These are phyloP conservation scores for Melaleuca quinquenervia DNA, from an alignment of 345 rosid genomes.

Conservation along the genomic window DNA sequence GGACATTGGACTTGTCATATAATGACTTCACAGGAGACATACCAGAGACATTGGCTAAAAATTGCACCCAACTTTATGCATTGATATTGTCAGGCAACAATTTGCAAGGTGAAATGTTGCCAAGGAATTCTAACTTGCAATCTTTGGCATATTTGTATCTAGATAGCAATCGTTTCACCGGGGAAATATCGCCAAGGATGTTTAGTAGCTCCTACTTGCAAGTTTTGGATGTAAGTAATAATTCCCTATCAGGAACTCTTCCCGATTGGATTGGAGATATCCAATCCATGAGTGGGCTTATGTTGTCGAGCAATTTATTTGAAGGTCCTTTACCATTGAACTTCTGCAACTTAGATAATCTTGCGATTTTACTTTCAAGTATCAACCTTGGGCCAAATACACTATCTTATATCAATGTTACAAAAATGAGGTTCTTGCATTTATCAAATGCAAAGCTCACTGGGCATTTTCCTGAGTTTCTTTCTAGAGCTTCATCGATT, in stretches of 20 bases:
- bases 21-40: conserved; percentile 5
- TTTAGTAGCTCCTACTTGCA: neutral
- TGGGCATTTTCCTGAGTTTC: neutral
- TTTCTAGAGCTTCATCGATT: neutral
- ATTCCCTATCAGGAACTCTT: conserved; percentile 1
- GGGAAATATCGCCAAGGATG: accelerated
- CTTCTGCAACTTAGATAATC: neutral
- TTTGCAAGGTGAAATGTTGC: neutral
- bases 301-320: neutral
- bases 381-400: neutral
- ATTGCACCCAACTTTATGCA: neutral
- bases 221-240: conserved; percentile 5
- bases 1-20: neutral
- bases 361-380: no score
- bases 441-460: neutral
- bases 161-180: neutral
- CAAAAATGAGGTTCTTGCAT: neutral
- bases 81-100: neutral
- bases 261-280: conserved; percentile 2
- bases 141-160: accelerated
- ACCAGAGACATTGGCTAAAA: neutral
- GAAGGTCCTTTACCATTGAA: neutral
- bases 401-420: neutral
- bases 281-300: neutral
- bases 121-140: neutral